phyloP scores from a whole-genome alignment of 2,329 filamentous ascomycete genomes.

The Diaporthe ilicicola region DNA sequence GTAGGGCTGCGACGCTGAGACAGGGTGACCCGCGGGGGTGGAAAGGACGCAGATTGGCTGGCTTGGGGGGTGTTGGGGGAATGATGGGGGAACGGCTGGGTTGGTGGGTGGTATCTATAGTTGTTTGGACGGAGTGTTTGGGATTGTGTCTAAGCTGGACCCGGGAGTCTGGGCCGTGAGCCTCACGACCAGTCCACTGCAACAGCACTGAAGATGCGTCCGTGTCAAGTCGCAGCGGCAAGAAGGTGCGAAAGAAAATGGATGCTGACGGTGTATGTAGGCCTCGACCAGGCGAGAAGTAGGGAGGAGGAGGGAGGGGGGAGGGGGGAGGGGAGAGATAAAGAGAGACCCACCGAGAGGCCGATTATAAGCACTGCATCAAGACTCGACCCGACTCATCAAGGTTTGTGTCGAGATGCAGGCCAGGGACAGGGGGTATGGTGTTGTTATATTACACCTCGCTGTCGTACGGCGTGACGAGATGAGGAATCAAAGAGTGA shows the following conservation, averaged over 20 bases:
- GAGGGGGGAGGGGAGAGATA: background rate
- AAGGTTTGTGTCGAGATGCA: constrained; percentile 5
- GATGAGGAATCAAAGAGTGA: background rate
- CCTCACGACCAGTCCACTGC: background rate
- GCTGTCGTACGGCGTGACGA: background rate
- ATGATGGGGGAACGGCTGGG: too few species aligned
- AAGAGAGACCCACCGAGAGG: background rate
- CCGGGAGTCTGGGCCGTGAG: constrained; percentile 1
- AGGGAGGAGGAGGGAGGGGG: background rate
- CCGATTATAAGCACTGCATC: background rate
- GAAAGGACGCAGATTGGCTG: constrained; percentile 16
- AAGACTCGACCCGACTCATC: background rate
- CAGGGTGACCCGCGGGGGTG: constrained; percentile 11
- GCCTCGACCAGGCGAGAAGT: background rate
- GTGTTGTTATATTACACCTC: background rate
- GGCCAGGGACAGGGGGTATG: background rate
- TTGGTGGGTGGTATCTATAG: too few species aligned
- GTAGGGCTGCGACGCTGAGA: constrained; percentile 2
- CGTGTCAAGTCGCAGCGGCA: background rate
- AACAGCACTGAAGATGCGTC: background rate
- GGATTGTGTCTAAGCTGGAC: constrained; percentile 10
- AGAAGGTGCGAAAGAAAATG: background rate
- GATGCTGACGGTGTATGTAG: background rate
- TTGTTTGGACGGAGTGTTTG: background rate
- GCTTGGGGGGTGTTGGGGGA: background rate